Evolutionary conservation across 208 protist genomes (phyloP).

Genomic region (Porcisia deanei): DNA sequence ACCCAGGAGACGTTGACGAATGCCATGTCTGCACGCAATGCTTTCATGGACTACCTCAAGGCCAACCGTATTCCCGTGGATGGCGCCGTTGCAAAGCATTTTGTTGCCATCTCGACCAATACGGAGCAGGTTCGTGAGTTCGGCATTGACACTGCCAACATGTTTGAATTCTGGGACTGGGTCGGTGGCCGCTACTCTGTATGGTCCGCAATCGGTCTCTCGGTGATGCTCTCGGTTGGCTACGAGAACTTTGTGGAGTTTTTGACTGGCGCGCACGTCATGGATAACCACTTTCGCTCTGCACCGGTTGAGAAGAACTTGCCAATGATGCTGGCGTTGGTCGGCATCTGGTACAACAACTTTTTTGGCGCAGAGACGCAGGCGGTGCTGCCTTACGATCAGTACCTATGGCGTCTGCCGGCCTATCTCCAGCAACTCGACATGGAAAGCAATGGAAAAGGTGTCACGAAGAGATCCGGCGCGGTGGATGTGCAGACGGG

Average conservation of each 20-base stretch:
- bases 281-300: constrained; percentile 84
- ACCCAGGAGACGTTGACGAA: constrained; percentile 98
- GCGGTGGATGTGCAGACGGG: constrained; percentile 85
- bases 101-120: constrained; percentile 98
- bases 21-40: constrained; percentile 88
- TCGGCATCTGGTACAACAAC: constrained; percentile 98
- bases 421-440: constrained; percentile 99
- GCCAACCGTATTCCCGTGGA: constrained; percentile 37
- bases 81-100: constrained; percentile 95
- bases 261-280: constrained; percentile 85
- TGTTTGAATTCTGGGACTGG: constrained; percentile 99
- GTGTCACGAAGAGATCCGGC: constrained; percentile 63
- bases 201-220: constrained; percentile 97
- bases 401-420: constrained; percentile 96
- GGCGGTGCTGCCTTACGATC: constrained; percentile 98
- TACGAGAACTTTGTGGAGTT: constrained; percentile 96
- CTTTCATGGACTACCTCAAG: constrained; percentile 78
- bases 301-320: constrained; percentile 84
- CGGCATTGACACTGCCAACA: constrained; percentile 96
- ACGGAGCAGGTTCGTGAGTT: constrained; percentile 89
- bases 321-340: constrained; percentile 93
- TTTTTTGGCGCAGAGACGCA: constrained; percentile 95
- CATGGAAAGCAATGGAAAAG: constrained; percentile 98
- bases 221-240: constrained; percentile 95
- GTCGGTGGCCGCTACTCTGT: constrained; percentile 98